These are phyloP conservation scores for Pachysandra terminalis DNA, from an alignment of 164 flowering plant species.

Conservation along the genomic window DNA sequence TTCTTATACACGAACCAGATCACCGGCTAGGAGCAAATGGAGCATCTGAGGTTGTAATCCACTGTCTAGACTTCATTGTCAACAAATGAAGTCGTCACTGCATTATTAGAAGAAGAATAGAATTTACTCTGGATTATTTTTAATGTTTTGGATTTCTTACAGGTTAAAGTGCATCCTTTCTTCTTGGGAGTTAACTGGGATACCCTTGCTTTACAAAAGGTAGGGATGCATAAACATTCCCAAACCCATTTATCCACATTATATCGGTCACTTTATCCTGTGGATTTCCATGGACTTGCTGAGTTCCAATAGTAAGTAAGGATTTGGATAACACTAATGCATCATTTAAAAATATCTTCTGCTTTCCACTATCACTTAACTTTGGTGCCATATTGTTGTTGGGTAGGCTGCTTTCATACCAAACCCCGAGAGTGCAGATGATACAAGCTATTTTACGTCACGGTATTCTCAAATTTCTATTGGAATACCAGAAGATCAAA, in stretches of 20 bases:
- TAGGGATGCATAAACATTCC: constrained; percentile 13
- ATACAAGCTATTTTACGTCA: constrained; percentile 68
- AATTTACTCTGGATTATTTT: constrained; percentile 8
- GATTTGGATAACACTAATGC: not conserved
- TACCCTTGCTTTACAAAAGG: constrained; percentile 69
- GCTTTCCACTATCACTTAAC: not conserved
- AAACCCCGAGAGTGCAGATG: constrained; percentile 52
- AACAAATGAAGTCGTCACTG: not conserved
- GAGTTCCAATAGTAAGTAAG: not conserved
- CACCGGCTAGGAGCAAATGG: constrained; percentile 73
- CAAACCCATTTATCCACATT: too few relatives aligned
- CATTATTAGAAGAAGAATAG: not conserved
- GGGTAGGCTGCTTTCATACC: constrained; percentile 71
- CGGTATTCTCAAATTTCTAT: constrained; percentile 40
- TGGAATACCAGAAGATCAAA: constrained; percentile 31
- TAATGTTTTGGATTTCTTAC: constrained; percentile 9
- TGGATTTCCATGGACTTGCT: not conserved
- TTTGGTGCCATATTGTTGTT: constrained; percentile 2
- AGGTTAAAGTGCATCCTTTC: constrained; percentile 73
- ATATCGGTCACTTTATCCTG: not conserved
- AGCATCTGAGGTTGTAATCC: constrained; percentile 52
- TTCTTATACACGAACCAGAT: constrained; percentile 57
- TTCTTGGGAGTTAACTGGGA: constrained; percentile 74
- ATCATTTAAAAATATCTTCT: not conserved
- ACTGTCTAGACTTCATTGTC: not conserved